These are phyloP conservation scores for Pythium aphanidermatum DNA, from an alignment of 352 stramenopile genomes.

Conservation along the genomic window DNA sequence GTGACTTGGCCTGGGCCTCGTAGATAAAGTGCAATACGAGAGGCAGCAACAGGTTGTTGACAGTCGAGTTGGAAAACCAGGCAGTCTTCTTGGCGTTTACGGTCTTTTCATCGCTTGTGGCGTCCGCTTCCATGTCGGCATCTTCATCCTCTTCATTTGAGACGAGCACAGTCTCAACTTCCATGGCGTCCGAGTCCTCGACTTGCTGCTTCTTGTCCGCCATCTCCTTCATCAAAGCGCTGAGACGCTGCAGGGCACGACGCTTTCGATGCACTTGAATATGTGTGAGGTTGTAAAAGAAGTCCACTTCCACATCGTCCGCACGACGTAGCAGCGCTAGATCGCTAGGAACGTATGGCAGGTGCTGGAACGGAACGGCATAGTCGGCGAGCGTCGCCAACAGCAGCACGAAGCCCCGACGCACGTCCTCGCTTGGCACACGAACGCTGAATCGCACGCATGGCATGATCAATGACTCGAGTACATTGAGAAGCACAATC, in stretches of 20 bases:
- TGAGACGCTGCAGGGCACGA: constrained; percentile 88
- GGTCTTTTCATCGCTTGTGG: neutral
- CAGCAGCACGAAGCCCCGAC: constrained; percentile 82
- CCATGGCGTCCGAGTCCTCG: neutral
- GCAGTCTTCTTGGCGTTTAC: constrained; percentile 4
- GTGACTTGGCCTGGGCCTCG: constrained; percentile 89
- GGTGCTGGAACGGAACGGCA: constrained; percentile 25
- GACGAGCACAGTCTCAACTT: constrained; percentile 10
- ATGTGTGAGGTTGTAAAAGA: constrained; percentile 98
- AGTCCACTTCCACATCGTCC: constrained; percentile 93
- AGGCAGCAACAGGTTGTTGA: constrained; percentile 93
- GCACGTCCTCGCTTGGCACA: constrained; percentile 62
- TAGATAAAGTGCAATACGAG: constrained; percentile 96
- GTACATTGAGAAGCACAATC: constrained; percentile 51
- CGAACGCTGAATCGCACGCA: constrained; percentile 80
- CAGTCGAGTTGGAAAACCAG: constrained; percentile 82
- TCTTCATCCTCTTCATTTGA: constrained; percentile 5
- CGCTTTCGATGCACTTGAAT: constrained; percentile 96
- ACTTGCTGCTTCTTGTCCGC: constrained; percentile 32
- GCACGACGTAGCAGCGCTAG: constrained; percentile 62
- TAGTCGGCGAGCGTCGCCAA: constrained; percentile 63
- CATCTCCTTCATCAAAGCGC: constrained; percentile 82
- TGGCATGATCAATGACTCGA: constrained; percentile 88
- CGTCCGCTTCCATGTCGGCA: constrained; percentile 17
- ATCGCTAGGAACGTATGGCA: constrained; percentile 64